Evolutionary conservation across 2,329 filamentous ascomycete genomes (phyloP), one percentile per base, ranked within the genome.

Genomic region (Stemphylium vesicarium): DNA sequence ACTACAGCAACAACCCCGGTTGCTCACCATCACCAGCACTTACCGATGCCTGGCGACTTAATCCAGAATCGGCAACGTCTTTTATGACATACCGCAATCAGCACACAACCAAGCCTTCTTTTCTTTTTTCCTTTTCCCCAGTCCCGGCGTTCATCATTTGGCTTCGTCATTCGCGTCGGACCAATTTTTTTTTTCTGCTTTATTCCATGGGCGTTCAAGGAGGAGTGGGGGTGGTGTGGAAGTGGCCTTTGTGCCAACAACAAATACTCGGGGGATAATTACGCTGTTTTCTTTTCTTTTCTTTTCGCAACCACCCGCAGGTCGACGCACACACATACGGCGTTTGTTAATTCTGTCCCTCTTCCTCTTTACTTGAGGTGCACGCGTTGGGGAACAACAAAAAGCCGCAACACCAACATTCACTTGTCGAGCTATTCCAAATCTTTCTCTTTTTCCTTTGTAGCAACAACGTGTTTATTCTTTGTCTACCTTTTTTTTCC

Each of bases 361-460:
- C 12, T 13, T 33, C 33, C 33, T 24, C 13, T 60, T 67, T 61
- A 63, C 46, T 64, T 11, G 26, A 29, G 26, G 26, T 9, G 26
- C n/a, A n/a, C 26, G 10, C 9, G 10, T 29, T 29, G 26, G 26
- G 26, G 26, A 29, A 29, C 26, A 29, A 29, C 20, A 29, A 29
- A 29, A 29, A 29, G 26, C 26, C 26, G 11, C 26, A 29, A 29
- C 26, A 10, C 10, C 26, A 26, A 29, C 26, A 29, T 29, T 29
- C 26, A 29, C 4, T 29, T 29, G 26, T 29, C 10, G 26, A 29
- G 9, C 26, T 2, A 29, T 29, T 29, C 26, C 26, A 5, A 5
- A 50, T 60, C 35, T 40, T 46, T 60, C 32, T 59, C 59, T 37
- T 62, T 58, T 64, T 67, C 59, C 56, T 65, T 67, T 65, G 63